Percentiles rank a stretch among this genome's conserved stretches.
These are phyloP conservation scores for Vicia sativa DNA, from an alignment of 306 rosid species.

Conservation along the genomic window DNA sequence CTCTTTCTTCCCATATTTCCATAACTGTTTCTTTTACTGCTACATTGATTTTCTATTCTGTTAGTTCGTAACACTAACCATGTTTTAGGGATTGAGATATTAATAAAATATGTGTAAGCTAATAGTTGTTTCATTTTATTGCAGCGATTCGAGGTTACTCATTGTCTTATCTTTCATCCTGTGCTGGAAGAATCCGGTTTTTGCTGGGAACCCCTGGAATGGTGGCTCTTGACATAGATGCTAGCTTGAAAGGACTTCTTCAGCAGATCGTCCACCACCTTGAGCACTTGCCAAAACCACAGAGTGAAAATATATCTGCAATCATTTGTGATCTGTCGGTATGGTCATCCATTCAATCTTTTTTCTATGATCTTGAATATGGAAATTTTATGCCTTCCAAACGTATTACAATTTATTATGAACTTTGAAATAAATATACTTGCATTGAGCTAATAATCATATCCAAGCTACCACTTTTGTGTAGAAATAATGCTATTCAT, in stretches of 20 bases:
- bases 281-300: constrained; percentile 91
- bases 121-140: constrained; percentile 40
- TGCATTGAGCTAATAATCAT: constrained; percentile 14
- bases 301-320: constrained; percentile 90
- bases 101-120: neutral
- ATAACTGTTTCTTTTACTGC: too few relatives aligned
- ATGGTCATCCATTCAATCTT: constrained; percentile 42
- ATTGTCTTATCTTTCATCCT: constrained; percentile 88
- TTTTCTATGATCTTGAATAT: constrained; percentile 29
- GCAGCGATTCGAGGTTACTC: constrained; percentile 99
- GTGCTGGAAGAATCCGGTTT: constrained; percentile 94
- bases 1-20: too few relatives aligned
- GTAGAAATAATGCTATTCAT: constrained; percentile 29
- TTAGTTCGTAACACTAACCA: too few relatives aligned
- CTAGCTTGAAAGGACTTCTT: constrained; percentile 73
- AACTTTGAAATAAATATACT: constrained; percentile 16
- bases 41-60: too few relatives aligned
- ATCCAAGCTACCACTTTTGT: constrained; percentile 23
- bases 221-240: constrained; percentile 97
- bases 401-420: constrained; percentile 22
- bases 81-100: neutral
- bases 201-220: constrained; percentile 93
- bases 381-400: constrained; percentile 23
- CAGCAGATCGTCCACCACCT: constrained; percentile 86
- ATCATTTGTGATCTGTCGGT: constrained; percentile 86